Base-by-base conservation (phyloP, 2,329 filamentous ascomycete genomes). In the Diaporthe sp. region DNA sequence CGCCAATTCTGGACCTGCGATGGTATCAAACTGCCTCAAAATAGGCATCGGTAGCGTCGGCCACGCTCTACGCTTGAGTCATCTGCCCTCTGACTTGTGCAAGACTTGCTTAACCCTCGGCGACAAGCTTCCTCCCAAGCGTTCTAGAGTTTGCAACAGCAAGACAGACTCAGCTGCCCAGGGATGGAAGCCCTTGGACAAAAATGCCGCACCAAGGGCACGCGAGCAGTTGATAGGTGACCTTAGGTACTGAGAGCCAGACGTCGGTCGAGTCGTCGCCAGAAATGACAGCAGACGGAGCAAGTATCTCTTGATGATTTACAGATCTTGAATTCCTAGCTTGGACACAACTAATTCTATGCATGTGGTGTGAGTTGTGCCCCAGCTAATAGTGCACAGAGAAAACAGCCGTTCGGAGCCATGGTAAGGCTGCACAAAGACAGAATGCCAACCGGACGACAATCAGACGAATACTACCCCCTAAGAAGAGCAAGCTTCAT, bases 401-500 rank as follows among this genome's bases (percentile, higher is more conserved):
- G 8, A 13, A 31, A 31, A 13, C 15, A 12, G n/a, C 65, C 25
- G 65, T 34, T 17, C n/a, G 31, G 31, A 53, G 47, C 65, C 22
- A 20, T 39, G 6, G 47, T 53, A 53, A 39, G 65, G 31, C 65
- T 68, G 63, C n/a, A 22, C 34, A 12, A 70, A 22, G 17, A 39
- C 34, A n/a, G 22, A 15, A 15, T 55, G 34, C 4, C 15, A 25
- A 53, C 65, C 37, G 34, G 47, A 55, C 31, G 65, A 70, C 34
- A 70, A 55, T 70, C 65, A 70, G 65, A 70, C 17, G 65, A 55
- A 55, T 42, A 15, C n/a, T 17, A 70, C 49, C n/a, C n/a, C n/a
- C 31, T n/a, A 25, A 42, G 49, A n/a, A 1, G 4, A 42, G 44
- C 17, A 68, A 39, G 22, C 47, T 68, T 51, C 47, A 13, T 28